Evolutionary conservation across 495 filamentous ascomycete genomes (phyloP).

Genomic region (Trichoderma erinaceum): DNA sequence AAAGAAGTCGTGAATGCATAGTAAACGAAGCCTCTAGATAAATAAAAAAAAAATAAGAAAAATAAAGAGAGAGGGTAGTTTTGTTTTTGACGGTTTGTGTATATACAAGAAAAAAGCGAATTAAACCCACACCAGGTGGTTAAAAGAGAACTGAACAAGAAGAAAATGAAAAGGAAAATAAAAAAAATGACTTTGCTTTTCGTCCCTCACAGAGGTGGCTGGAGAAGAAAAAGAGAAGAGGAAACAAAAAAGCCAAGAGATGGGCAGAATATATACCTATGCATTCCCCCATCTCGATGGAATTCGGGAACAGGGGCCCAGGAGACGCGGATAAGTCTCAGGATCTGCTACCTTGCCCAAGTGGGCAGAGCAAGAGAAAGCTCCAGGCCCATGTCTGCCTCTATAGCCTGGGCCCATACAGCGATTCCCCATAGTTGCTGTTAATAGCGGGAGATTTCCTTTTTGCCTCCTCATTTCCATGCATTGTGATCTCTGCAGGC

Average conservation of each 20-base stretch:
- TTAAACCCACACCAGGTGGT: conserved; percentile 10
- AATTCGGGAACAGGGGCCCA: not conserved
- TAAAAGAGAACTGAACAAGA: conserved; percentile 5
- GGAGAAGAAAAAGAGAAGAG: not conserved
- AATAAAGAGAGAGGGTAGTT: not conserved
- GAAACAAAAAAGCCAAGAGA: not conserved
- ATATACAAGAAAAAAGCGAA: not conserved
- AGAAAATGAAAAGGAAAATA: not conserved
- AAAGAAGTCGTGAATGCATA: not conserved
- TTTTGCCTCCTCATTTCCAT: not conserved
- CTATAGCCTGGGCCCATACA: not conserved
- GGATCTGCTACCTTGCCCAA: not conserved
- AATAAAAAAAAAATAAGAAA: not conserved
- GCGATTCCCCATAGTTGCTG: not conserved
- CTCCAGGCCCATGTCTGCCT: not conserved
- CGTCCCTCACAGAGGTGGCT: conserved; percentile 11
- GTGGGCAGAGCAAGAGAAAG: not conserved
- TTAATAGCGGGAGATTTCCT: not conserved
- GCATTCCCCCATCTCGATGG: not conserved
- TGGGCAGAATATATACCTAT: not conserved
- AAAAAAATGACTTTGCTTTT: conserved; percentile 2
- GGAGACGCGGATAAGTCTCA: conserved; percentile 12
- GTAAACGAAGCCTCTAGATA: not conserved
- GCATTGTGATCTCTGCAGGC: not conserved
- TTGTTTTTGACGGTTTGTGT: not conserved